Percentiles rank a stretch among this genome's conserved stretches.
phyloP scores from a whole-genome alignment of 2,329 filamentous ascomycete species.

The Penicillium sp. region DNA sequence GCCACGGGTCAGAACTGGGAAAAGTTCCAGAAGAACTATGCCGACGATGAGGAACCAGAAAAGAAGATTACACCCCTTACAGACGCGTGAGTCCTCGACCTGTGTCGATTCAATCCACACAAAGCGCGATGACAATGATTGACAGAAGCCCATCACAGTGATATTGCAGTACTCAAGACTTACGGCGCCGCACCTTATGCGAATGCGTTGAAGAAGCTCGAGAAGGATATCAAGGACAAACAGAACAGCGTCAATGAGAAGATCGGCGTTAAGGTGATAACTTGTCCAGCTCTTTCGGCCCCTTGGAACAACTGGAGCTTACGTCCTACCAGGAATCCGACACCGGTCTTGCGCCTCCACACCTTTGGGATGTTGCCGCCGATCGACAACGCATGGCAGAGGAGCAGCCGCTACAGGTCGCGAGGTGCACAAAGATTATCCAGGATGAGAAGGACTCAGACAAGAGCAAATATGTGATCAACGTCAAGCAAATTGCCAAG shows the following conservation, averaged over 20 bases:
- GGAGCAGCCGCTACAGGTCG: conserved; percentile 94
- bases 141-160: conserved; percentile 50
- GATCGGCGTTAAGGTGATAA: conserved; percentile 56
- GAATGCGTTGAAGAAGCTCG: conserved; percentile 85
- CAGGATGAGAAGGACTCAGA: conserved; percentile 89
- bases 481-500: conserved; percentile 99
- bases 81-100: conserved; percentile 65
- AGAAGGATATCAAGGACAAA: conserved; percentile 99
- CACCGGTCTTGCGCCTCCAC: conserved; percentile 91
- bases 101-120: neutral
- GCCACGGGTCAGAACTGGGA: conserved; percentile 93
- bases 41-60: conserved; percentile 92
- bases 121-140: conserved; percentile 6
- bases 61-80: conserved; percentile 98
- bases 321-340: conserved; percentile 69
- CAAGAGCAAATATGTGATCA: conserved; percentile 99
- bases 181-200: conserved; percentile 96
- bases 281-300: conserved; percentile 1
- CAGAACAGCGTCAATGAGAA: conserved; percentile 98
- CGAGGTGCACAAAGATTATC: conserved; percentile 98
- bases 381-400: conserved; percentile 97
- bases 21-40: conserved; percentile 96
- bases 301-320: conserved; percentile 16
- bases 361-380: conserved; percentile 96
- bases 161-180: conserved; percentile 98